A percentile compares a stretch with the other conserved stretches of the same genome.
phyloP scores from a whole-genome alignment of 345 rosid species.

The Eucalyptus pauciflora region DNA sequence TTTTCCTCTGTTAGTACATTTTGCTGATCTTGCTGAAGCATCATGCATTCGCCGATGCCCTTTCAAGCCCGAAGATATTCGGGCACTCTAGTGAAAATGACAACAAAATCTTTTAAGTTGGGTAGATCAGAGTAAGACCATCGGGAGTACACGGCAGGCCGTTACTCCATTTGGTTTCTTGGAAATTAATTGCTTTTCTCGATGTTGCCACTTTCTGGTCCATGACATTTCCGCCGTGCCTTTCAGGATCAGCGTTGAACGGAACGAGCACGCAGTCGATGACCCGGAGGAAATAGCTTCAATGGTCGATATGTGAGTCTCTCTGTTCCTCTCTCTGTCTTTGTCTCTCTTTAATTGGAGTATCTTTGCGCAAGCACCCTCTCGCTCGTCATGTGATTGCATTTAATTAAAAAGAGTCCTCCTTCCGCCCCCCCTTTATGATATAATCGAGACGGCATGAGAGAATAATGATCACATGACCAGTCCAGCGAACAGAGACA shows the following conservation, averaged over 20 bases:
- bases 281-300: slow-evolving; percentile 66
- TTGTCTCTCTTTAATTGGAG: not conserved
- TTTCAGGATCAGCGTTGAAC: slow-evolving; percentile 2
- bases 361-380: not conserved
- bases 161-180: not conserved
- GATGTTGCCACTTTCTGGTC: not conserved
- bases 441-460: not conserved
- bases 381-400: not conserved
- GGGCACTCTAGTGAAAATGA: not conserved
- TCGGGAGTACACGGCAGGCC: not conserved
- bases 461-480: not conserved
- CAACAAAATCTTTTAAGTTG: not conserved
- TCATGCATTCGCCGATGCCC: not conserved
- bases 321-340: not conserved
- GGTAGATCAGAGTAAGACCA: not conserved
- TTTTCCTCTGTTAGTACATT: not conserved
- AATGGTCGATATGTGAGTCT: slow-evolving; percentile 72
- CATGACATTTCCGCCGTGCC: not conserved
- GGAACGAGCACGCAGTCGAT: slow-evolving; percentile 57
- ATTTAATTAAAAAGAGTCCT: not conserved
- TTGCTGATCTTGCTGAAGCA: not conserved
- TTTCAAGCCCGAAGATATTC: not conserved
- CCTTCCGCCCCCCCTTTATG: not conserved
- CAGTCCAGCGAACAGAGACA: not conserved
- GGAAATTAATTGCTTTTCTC: not conserved